Evolutionary conservation across 805 yeast genomes (phyloP), one percentile per base, ranked within the genome.

Genomic region (Cyberlindnera petersonii): DNA sequence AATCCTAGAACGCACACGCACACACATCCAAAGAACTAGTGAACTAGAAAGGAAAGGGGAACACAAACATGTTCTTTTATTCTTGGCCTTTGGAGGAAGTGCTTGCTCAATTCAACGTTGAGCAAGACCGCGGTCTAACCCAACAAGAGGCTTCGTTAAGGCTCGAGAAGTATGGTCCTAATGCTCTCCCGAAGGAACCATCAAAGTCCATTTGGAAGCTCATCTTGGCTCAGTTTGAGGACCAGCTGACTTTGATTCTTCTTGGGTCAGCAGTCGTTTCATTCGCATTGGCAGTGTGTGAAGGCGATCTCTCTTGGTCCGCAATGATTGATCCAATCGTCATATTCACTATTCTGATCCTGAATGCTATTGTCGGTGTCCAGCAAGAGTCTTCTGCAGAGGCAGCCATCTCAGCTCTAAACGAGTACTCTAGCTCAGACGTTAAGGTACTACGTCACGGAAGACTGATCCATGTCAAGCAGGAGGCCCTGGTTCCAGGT

Each of bases 331-430:
- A 63, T 36, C 67, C 64, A 10, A 48, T 60, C 9, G 77, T 72
- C 11, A 72, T 72, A 49, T 68, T 65, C 6, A 58, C 64, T 31
- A 75, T 72, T 28, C 65, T 72, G 5, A 53, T 64, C 5, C 58
- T 72, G 24, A 72, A 72, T 43, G 71, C 75, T 24, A 51, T 63
- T 9, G 74, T 72, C 15, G 77, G 77, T 14, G 74, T 71, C 26
- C 61, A 70, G 26, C 77, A 72, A 49, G 77, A 72, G 49, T 56
- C 64, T 15, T 65, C 70, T 33, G 77, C 77, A 9, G 77, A 72
- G 47, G 60, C 68, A 27, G 74, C 77, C 5, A 72, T 72, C 61
- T 66, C 74, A 8, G 73, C 76, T 6, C 59, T 72, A 45, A 61
- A 68, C 39, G 65, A 66, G 20, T 68, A 72, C 40, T 56, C 73